Conservation (phyloP, 75 land plant genomes). For the Picea glauca region DNA sequence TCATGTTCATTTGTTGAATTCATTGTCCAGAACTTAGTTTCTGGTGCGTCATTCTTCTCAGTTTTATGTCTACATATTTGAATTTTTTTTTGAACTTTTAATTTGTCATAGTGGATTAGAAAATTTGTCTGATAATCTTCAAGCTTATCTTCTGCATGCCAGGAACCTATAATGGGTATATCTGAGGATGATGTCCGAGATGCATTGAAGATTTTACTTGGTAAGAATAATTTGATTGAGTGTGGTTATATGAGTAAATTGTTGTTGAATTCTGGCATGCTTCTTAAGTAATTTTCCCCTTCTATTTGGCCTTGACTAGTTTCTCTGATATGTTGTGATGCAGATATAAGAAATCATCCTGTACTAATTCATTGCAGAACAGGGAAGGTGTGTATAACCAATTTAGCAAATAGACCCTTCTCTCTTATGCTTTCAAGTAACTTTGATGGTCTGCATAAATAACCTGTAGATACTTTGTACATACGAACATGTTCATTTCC, state of each 20-base stretch:
- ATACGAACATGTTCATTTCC: not conserved
- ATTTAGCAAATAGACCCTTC: not conserved
- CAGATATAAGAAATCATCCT: constrained; percentile 62
- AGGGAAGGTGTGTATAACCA: constrained; percentile 49
- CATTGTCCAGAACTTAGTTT: not conserved
- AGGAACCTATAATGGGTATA: constrained; percentile 58
- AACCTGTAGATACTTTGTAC: not conserved
- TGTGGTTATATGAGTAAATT: too few relatives aligned
- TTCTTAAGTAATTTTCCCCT: not conserved
- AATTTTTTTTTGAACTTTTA: not conserved
- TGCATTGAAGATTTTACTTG: constrained; percentile 42
- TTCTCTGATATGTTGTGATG: not conserved
- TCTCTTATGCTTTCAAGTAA: not conserved
- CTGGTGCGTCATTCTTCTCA: not conserved
- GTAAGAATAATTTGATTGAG: constrained; percentile 7
- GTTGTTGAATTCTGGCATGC: not conserved
- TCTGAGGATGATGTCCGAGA: constrained; percentile 39
- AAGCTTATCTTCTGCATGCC: constrained; percentile 6
- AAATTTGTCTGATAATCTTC: not conserved
- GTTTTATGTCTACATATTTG: not conserved
- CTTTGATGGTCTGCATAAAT: not conserved
- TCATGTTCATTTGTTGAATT: not conserved
- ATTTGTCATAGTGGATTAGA: not conserved
- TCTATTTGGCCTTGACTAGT: not conserved
- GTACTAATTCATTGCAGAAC: constrained; percentile 64